Conservation (phyloP, 1,139 yeast species). For the Magnusiomyces magnusii region DNA sequence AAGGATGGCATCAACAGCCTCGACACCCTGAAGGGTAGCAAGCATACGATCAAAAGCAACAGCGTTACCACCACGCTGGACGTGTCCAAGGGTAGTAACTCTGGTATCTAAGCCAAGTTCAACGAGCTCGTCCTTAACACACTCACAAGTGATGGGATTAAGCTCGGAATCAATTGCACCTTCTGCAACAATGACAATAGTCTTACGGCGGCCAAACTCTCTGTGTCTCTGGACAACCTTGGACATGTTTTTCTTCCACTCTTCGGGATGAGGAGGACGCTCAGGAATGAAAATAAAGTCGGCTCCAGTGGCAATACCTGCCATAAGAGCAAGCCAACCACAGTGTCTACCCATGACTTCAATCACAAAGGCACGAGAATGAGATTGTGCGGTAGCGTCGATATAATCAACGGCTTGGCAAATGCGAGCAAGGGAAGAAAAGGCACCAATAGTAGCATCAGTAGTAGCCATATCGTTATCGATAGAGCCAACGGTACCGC, state of each 20-base stretch:
- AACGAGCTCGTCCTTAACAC: slow-evolving; percentile 73
- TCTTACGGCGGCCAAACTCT: slow-evolving; percentile 80
- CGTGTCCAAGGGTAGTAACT: slow-evolving; percentile 92
- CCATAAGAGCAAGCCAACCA: slow-evolving; percentile 97
- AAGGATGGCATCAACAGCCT: slow-evolving; percentile 89
- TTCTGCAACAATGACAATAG: slow-evolving; percentile 94
- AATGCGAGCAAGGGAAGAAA: slow-evolving; percentile 86
- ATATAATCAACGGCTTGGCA: slow-evolving; percentile 91
- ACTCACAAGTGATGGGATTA: slow-evolving; percentile 69
- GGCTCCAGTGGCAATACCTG: slow-evolving; percentile 93
- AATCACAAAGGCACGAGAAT: slow-evolving; percentile 93
- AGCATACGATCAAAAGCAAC: slow-evolving; percentile 86
- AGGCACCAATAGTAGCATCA: slow-evolving; percentile 95
- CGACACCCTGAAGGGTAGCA: slow-evolving; percentile 96
- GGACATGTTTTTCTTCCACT: slow-evolving; percentile 63
- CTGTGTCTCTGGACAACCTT: slow-evolving; percentile 70
- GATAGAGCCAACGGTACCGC: slow-evolving; percentile 94
- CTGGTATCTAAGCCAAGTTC: slow-evolving; percentile 87
- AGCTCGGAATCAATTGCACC: slow-evolving; percentile 87
- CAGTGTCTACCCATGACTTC: slow-evolving; percentile 99
- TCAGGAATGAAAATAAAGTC: slow-evolving; percentile 94
- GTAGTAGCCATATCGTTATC: slow-evolving; percentile 98
- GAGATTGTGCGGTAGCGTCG: slow-evolving; percentile 95
- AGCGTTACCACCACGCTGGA: slow-evolving; percentile 98
- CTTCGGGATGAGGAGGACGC: slow-evolving; percentile 56